These are phyloP conservation scores for Tubosaeta brunneosetosa DNA, from an alignment of 768 basidiomycete genomes.

Conservation along the genomic window DNA sequence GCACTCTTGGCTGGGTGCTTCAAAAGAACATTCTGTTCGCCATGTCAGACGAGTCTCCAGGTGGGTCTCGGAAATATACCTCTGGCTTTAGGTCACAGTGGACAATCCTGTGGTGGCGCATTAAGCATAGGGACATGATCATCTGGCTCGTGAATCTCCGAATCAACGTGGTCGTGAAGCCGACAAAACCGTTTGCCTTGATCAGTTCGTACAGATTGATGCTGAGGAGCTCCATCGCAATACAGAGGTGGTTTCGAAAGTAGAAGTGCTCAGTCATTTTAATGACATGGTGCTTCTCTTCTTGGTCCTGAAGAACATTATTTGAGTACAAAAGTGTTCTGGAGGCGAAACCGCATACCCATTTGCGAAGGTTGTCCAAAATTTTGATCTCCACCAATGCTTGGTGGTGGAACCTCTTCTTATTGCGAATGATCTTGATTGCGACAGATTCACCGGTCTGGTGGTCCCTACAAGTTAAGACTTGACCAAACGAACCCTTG, in stretches of 20 bases:
- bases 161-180: constrained; percentile 94
- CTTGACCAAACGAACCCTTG: constrained; percentile 98
- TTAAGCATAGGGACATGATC: constrained; percentile 83
- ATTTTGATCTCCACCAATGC: constrained; percentile 99
- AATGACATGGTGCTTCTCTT: constrained; percentile 96
- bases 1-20: constrained; percentile 94
- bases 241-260: constrained; percentile 96
- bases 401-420: constrained; percentile 98
- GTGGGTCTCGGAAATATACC: constrained; percentile 42
- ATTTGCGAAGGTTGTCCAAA: constrained; percentile 92
- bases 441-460: constrained; percentile 94
- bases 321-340: neutral
- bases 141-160: constrained; percentile 96
- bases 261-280: constrained; percentile 99
- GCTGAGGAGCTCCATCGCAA: constrained; percentile 95
- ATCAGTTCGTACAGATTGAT: constrained; percentile 99
- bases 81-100: constrained; percentile 99
- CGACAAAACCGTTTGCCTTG: constrained; percentile 97
- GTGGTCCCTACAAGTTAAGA: constrained; percentile 92
- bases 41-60: neutral
- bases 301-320: constrained; percentile 68
- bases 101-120: constrained; percentile 96
- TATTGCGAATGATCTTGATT: constrained; percentile 98
- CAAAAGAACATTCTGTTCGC: constrained; percentile 79
- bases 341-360: constrained; percentile 55